Evolutionary conservation across 2,329 filamentous ascomycete species (phyloP).

Genomic region (Cytospora piceicola): DNA sequence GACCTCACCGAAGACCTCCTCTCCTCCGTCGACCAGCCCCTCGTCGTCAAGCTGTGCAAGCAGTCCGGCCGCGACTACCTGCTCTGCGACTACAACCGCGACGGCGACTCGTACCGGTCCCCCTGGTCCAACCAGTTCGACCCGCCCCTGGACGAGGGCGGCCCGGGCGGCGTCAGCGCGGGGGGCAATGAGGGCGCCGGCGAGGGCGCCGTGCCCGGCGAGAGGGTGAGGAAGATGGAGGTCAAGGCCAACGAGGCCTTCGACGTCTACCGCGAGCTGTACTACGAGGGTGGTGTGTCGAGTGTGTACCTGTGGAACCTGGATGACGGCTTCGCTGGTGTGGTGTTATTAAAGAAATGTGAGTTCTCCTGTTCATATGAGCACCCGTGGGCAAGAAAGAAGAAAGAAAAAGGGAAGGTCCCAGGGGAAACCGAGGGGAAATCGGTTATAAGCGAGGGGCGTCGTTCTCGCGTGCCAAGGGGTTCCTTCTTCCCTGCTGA

Average conservation of each 20-base stretch:
- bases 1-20: slow-evolving; percentile 96
- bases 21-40: slow-evolving; percentile 94
- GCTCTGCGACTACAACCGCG: slow-evolving; percentile 99
- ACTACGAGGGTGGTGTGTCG: slow-evolving; percentile 94
- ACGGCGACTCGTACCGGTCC: slow-evolving; percentile 95
- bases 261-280: slow-evolving; percentile 94
- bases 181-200: slow-evolving; percentile 62
- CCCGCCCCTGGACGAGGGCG: slow-evolving; percentile 73
- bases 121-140: slow-evolving; percentile 99
- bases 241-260: slow-evolving; percentile 93
- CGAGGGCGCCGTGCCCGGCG: slow-evolving; percentile 85
- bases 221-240: slow-evolving; percentile 92
- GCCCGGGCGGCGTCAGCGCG: slow-evolving; percentile 53
- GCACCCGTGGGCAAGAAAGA: too few relatives aligned
- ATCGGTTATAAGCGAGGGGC: slow-evolving; percentile 14
- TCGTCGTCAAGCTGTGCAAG: slow-evolving; percentile 82
- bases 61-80: slow-evolving; percentile 94
- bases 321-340: slow-evolving; percentile 96
- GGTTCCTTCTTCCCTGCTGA: background rate
- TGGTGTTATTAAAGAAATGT: slow-evolving; percentile 95
- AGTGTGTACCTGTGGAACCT: slow-evolving; percentile 98
- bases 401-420: background rate
- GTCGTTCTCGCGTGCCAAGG: slow-evolving; percentile 18
- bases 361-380: slow-evolving; percentile 38
- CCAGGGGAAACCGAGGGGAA: background rate